phyloP scores from a whole-genome alignment of 768 basidiomycete species.

The Pulveroboletus ravenelii region DNA sequence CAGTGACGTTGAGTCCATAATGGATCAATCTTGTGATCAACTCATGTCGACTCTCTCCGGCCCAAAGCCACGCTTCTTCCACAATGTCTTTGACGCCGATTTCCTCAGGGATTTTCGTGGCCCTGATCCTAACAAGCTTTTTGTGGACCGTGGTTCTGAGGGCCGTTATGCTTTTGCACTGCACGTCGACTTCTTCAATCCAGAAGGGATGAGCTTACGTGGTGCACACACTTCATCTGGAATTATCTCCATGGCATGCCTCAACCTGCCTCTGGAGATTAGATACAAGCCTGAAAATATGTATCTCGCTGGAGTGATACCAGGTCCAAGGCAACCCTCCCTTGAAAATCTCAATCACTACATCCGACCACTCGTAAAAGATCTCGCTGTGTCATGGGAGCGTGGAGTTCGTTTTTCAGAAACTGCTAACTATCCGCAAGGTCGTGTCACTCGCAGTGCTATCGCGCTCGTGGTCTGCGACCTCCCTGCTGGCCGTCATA shows the following conservation, averaged over 20 bases:
- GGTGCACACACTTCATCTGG: constrained; percentile 25
- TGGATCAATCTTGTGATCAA: neutral
- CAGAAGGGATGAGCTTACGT: constrained; percentile 20
- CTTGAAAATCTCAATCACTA: too few species aligned
- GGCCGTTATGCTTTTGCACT: constrained; percentile 31
- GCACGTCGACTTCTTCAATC: constrained; percentile 36
- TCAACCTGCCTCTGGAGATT: constrained; percentile 24
- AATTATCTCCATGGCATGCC: constrained; percentile 12
- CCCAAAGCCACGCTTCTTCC: neutral
- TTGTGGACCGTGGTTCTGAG: constrained; percentile 14
- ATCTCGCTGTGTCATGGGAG: constrained; percentile 30
- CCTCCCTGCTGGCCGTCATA: constrained; percentile 6
- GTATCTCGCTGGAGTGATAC: too few species aligned
- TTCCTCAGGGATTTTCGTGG: constrained; percentile 29
- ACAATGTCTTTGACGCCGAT: constrained; percentile 14
- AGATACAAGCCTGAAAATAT: too few species aligned
- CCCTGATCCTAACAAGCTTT: constrained; percentile 4
- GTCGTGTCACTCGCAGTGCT: constrained; percentile 21
- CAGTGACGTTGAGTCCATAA: neutral
- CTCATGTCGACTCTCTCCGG: neutral
- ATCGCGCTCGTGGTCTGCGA: constrained; percentile 33
- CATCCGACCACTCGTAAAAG: constrained; percentile 14
- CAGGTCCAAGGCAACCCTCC: too few species aligned
- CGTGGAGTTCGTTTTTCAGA: constrained; percentile 23
- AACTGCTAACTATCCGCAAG: constrained; percentile 14